These are phyloP conservation scores for Zygosaccharomyces lentus DNA, from an alignment of 805 yeast species.

Conservation along the genomic window DNA sequence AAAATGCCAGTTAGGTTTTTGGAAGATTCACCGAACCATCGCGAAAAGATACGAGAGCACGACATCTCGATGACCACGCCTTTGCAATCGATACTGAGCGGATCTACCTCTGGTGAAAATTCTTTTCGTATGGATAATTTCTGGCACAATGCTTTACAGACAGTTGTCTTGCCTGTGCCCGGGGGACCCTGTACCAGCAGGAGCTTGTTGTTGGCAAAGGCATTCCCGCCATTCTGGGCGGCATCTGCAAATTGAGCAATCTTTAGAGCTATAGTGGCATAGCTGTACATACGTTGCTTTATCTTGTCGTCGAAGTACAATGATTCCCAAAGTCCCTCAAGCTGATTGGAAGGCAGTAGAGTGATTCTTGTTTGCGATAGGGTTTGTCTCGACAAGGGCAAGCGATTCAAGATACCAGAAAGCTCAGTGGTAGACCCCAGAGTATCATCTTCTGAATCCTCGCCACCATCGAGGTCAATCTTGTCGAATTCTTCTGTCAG, in stretches of 20 bases:
- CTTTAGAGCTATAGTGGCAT: conserved; percentile 34
- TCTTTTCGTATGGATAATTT: conserved; percentile 35
- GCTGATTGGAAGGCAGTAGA: conserved; percentile 30
- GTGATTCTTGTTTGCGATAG: conserved; percentile 18
- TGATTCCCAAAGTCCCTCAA: conserved; percentile 37
- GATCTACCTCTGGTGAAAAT: conserved; percentile 1
- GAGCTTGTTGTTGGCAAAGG: conserved; percentile 26
- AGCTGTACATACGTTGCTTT: conserved; percentile 33
- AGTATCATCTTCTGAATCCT: conserved; percentile 15
- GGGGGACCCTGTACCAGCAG: conserved; percentile 42
- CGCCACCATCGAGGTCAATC: conserved; percentile 25
- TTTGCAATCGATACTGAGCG: conserved; percentile 8
- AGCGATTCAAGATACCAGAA: conserved; percentile 3
- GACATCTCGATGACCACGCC: conserved; percentile 41
- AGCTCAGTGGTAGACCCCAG: conserved; percentile 2
- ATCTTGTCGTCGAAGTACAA: conserved; percentile 32
- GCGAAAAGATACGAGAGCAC: conserved; percentile 42
- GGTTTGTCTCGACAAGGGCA: conserved; percentile 20
- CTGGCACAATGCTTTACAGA: conserved; percentile 40
- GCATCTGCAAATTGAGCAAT: conserved; percentile 17
- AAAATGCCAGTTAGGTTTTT: conserved; percentile 39
- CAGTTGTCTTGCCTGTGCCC: conserved; percentile 45
- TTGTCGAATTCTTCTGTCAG: conserved; percentile 31
- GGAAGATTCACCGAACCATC: conserved; percentile 46
- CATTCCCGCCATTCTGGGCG: not conserved